Percentiles rank a stretch among this genome's conserved stretches.
phyloP scores from a whole-genome alignment of 2,329 filamentous ascomycete genomes.

The Ceratocystis alfenasii region DNA sequence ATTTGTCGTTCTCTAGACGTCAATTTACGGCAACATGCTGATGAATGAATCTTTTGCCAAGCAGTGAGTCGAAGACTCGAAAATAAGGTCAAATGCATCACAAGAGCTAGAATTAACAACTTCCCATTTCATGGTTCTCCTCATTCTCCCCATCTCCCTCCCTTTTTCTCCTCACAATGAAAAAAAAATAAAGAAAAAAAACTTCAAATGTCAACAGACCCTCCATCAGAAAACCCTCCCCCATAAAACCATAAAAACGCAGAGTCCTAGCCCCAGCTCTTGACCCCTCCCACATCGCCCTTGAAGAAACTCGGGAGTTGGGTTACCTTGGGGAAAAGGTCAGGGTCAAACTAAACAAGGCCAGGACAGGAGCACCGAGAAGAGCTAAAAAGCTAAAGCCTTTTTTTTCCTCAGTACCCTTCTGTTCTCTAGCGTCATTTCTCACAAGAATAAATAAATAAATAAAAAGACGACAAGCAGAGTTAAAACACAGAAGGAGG shows the following conservation, averaged over 20 bases:
- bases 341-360: neutral
- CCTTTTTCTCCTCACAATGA: neutral
- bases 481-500: neutral
- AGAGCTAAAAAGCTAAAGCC: constrained; percentile 7
- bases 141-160: neutral
- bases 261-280: constrained; percentile 6
- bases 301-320: constrained; percentile 11
- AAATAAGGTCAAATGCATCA: neutral
- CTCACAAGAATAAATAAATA: constrained; percentile 12
- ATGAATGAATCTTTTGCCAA: neutral
- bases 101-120: neutral
- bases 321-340: neutral
- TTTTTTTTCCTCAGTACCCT: neutral
- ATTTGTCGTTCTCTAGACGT: too few relatives aligned
- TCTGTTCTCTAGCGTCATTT: neutral
- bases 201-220: constrained; percentile 2
- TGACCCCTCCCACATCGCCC: constrained; percentile 2
- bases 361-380: neutral
- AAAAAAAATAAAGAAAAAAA: constrained; percentile 3
- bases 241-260: constrained; percentile 11
- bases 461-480: constrained; percentile 11
- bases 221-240: constrained; percentile 2
- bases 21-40: neutral
- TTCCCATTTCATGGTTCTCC: neutral
- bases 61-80: neutral